Conservation (phyloP, 2,329 filamentous ascomycete species). For the Thielaviopsis populi region DNA sequence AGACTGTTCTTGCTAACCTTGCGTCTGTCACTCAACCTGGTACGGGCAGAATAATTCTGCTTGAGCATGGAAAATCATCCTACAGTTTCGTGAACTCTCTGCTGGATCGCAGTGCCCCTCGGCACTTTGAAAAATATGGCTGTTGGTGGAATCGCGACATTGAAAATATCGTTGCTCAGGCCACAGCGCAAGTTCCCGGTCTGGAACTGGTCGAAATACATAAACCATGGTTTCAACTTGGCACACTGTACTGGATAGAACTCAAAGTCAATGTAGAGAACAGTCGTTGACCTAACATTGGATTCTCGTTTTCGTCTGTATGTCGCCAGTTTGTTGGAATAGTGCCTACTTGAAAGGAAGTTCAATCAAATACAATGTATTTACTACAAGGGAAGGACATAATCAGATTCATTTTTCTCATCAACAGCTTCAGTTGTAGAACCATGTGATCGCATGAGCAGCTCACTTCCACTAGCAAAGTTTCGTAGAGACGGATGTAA, state of each 20-base stretch:
- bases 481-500: no score
- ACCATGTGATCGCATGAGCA: no score
- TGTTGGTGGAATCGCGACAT: constrained; percentile 58
- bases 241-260: constrained; percentile 45
- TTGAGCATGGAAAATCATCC: constrained; percentile 47
- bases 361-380: no score
- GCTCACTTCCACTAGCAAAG: no score
- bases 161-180: constrained; percentile 37
- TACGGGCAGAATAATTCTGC: constrained; percentile 43
- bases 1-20: constrained; percentile 37
- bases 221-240: constrained; percentile 38
- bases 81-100: constrained; percentile 40
- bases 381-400: no score
- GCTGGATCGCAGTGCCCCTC: constrained; percentile 39
- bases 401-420: no score
- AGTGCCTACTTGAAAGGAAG: no score
- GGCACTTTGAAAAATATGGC: constrained; percentile 44
- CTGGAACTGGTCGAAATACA: constrained; percentile 41
- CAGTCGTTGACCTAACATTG: no score
- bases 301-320: no score
- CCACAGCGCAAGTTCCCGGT: constrained; percentile 33
- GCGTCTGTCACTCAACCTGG: constrained; percentile 36
- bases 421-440: no score
- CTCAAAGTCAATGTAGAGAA: constrained; percentile 27
- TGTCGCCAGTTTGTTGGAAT: no score